Base-by-base conservation (phyloP, 2,329 filamentous ascomycete genomes). In the Cercospora sp. region DNA sequence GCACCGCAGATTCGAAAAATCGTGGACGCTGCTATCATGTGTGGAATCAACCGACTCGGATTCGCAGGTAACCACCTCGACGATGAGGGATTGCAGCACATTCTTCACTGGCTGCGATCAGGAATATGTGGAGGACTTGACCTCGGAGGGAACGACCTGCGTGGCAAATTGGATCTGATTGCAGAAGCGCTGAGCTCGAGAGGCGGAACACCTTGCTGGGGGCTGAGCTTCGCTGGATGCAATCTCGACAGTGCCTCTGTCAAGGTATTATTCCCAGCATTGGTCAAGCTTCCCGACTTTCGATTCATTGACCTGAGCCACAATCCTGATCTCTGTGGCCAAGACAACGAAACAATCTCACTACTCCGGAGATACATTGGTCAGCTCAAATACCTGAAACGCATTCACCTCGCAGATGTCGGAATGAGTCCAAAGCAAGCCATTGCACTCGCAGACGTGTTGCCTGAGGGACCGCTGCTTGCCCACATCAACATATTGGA, bases 221-320 rank as follows among this genome's bases (percentile, higher is more conserved):
- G 93, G 0, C 82, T 99, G 62, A 94, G 93, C 78, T 81, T 99
- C 70, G 92, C 93, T 1, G 90, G 93, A 74, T 97, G 94, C 81
- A 92, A 92, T 66, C 83, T 99, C 65, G 88, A 86, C 4, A 90
- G 93, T 0, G 84, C 87, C 0, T 89, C 90, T 10, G 82, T 98
- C 24, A 90, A 87, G 79, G 87, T 88, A 64, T 83, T 98, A 12
- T 85, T 98, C 61, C 92, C 93, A 4, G 88, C 88, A 6, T 81
- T 98, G 64, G 84, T 86, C 28, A 88, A 85, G 72, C 82, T 97
- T 66, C 85, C 85, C 2, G 87, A 90, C 71, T 90, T 97, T 77
- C 89, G 91, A 21, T 97, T 97, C 77, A 88, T 99, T 68, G 95
- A 98, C 78, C 83, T 99, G 40, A 97, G 93, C 5, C 93, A 97